Base-by-base conservation (phyloP, 1,284 basidiomycete species). In the Ceratobasidium sp. region DNA sequence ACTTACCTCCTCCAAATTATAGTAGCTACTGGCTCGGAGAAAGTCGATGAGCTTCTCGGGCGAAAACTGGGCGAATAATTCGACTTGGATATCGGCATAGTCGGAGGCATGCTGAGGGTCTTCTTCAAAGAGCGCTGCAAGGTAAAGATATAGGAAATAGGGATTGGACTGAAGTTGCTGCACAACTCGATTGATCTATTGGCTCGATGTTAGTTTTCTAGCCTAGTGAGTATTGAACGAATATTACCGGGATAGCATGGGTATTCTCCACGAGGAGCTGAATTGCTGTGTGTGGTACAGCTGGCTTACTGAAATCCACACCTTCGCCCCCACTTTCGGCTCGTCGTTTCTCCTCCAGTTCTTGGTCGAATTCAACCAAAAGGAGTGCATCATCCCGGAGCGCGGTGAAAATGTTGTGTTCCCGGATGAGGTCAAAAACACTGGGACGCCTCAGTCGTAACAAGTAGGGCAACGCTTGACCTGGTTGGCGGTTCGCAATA, bases 361-460 rank as follows among this genome's bases (percentile, higher is more conserved):
- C 93, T 72, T 93, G 89, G 74, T 99, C 96, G 72, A 99, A 98
- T 75, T 98, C 92, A 29, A 99, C 91, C 0, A 99, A 86, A 13
- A 94, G 82, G 0, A 97, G 80, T 0, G 93, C 94, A 78, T 97
- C 94, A 76, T 98, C 94, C 76, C 94, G 91, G 0, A 99, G 92
- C 49, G 94, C 94, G 22, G 94, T 94, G 78, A 98, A 98, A 1
- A 99, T 83, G 74, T 97, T 97, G 77, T 98, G 85, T 69, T 98
- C 94, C 49, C 91, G 85, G 73, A 99, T 98, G 64, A 99, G 88
- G 73, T 96, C 91, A 77, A 99, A 98, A 1, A 98, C 96, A 73
- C 94, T 90, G 1, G 94, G 88, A 56, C 91, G 84, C 8, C 95
- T 87, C 13, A 99, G 82, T 2, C 92, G 87, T 10, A 99, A 84